Base-by-base conservation (phyloP, 1,284 basidiomycete genomes). In the Phlebopus sp. region DNA sequence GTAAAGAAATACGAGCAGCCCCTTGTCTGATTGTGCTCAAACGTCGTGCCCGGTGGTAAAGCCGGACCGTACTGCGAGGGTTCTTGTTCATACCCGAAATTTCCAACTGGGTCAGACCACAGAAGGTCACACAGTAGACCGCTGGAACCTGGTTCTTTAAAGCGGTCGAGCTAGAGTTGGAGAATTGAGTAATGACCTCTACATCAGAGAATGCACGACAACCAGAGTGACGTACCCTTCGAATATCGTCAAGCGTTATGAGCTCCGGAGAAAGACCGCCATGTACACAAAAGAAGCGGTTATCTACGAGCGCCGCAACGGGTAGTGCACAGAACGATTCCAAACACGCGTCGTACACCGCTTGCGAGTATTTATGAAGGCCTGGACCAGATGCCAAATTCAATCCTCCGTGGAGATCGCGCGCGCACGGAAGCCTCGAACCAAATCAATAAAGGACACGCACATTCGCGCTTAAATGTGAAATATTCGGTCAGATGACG, bases 1-100 rank as follows among this genome's bases (percentile, higher is more conserved):
- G 93, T 97, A 73, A 86, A 99, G 73, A 90, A 96, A 71, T 80
- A 99, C 11, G 90, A 94, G 68, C 96, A 99, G 1, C 96, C 97
- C 52, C 96, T 77, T 2, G 92, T 92, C 53, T 82, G 79, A 61
- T 99, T 99, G 65, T 93, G 90, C 15, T 92, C 71, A 64, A 93
- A 99, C 0, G 73, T 72, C 10, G 76, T 74, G 1, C 78, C 79
- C 9, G 62, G 66, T 1, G 62, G 31, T 6, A 68, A 42, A 30
- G 55, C 52, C 19, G 62, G 60, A 18, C 60, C 57, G 2, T 63
- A 56, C 5, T 44, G 42, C 10, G 64, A 55, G 34, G 67, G 59
- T 11, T 76, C 77, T 29, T 78, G 72, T 57, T 82, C 80, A 53
- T 78, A 72, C n/a, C 81, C 81, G 54, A 77, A 96, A 58, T 89